These are phyloP conservation scores for Malassezia brasiliensis DNA, from an alignment of 1,284 basidiomycete species.

Conservation along the genomic window DNA sequence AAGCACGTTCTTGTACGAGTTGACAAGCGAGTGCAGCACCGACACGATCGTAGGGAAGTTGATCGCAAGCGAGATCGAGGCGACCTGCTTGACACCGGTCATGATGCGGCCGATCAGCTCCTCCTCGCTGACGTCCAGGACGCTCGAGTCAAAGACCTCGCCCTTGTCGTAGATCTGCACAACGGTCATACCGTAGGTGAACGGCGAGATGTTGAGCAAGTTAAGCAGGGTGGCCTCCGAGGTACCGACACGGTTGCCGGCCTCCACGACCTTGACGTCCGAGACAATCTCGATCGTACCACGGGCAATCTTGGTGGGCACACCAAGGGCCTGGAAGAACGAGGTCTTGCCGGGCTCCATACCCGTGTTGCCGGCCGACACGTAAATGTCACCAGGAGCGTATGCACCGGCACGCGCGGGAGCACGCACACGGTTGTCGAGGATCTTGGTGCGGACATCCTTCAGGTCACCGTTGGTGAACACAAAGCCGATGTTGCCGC, in stretches of 20 bases:
- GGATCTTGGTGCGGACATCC: slow-evolving; percentile 81
- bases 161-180: slow-evolving; percentile 51
- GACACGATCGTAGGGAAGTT: slow-evolving; percentile 94
- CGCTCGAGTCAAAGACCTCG: slow-evolving; percentile 61
- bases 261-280: slow-evolving; percentile 88
- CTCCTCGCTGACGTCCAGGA: slow-evolving; percentile 86
- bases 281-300: slow-evolving; percentile 99
- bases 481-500: slow-evolving; percentile 98
- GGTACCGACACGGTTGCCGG: slow-evolving; percentile 82
- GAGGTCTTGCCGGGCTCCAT: slow-evolving; percentile 71
- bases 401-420: slow-evolving; percentile 96
- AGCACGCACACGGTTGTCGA: slow-evolving; percentile 93
- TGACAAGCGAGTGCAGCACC: slow-evolving; percentile 86
- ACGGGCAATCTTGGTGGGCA: slow-evolving; percentile 99
- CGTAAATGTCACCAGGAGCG: slow-evolving; percentile 80
- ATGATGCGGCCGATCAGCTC: slow-evolving; percentile 84
- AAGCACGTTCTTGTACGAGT: slow-evolving; percentile 93
- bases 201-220: slow-evolving; percentile 78
- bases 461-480: slow-evolving; percentile 90
- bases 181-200: slow-evolving; percentile 97
- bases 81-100: slow-evolving; percentile 86
- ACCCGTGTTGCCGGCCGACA: slow-evolving; percentile 94
- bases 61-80: slow-evolving; percentile 84
- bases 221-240: slow-evolving; percentile 97
- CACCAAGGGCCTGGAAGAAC: slow-evolving; percentile 99